Evolutionary conservation across 2,329 filamentous ascomycete genomes (phyloP).

Genomic region (Penicillium glabrum): DNA sequence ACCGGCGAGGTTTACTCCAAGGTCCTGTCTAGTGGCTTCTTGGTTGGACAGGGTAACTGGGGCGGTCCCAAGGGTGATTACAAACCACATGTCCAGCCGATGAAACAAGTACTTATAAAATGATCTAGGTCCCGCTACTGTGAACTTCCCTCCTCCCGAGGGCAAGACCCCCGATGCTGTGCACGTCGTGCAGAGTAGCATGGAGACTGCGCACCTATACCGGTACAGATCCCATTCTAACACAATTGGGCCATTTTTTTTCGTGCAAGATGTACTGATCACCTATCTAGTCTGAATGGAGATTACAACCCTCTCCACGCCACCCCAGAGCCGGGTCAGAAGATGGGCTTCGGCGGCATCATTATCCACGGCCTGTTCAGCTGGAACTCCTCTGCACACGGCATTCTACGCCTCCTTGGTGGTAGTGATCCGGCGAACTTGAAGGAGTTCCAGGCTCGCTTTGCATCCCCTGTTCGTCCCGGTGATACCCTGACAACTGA

Average conservation of each 20-base stretch:
- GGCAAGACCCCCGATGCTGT: slow-evolving; percentile 69
- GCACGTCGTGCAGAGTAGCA: slow-evolving; percentile 68
- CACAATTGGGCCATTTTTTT: background rate
- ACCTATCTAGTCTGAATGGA: slow-evolving; percentile 67
- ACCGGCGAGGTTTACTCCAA: slow-evolving; percentile 70
- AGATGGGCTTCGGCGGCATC: slow-evolving; percentile 87
- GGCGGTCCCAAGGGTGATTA: slow-evolving; percentile 77
- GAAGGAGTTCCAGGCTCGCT: slow-evolving; percentile 84
- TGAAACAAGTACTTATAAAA: background rate
- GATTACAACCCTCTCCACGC: slow-evolving; percentile 95
- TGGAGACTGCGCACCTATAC: slow-evolving; percentile 74
- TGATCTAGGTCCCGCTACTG: slow-evolving; percentile 60
- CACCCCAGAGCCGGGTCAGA: slow-evolving; percentile 76
- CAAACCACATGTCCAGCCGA: background rate
- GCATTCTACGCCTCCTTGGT: slow-evolving; percentile 70
- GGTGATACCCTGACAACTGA: slow-evolving; percentile 79
- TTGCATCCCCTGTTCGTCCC: slow-evolving; percentile 79
- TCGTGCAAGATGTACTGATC: background rate
- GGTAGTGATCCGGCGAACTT: slow-evolving; percentile 77
- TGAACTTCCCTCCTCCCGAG: slow-evolving; percentile 75
- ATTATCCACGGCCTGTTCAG: slow-evolving; percentile 90
- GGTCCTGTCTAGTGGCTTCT: slow-evolving; percentile 71
- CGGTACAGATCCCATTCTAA: slow-evolving; percentile 41
- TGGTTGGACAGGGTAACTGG: slow-evolving; percentile 79
- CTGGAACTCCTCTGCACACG: slow-evolving; percentile 78